Evolutionary conservation across 768 basidiomycete species (phyloP).

Genomic region (Candolleomyces aberdarensis): DNA sequence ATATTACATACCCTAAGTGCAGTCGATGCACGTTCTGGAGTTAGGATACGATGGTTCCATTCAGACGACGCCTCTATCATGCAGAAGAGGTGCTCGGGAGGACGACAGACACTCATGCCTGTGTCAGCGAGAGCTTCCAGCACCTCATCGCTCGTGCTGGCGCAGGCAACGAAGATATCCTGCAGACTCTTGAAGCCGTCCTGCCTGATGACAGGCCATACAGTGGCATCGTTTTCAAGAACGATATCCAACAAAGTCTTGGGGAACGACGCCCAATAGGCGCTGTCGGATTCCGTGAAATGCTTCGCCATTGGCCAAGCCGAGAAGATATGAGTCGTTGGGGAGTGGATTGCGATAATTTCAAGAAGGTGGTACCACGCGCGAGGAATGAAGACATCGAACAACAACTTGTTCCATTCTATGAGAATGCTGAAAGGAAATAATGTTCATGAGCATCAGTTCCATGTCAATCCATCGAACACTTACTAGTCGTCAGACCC

Average conservation of each 20-base stretch:
- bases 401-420: slow-evolving; percentile 47
- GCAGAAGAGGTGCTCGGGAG: slow-evolving; percentile 29
- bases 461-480: neutral
- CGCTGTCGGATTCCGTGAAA: slow-evolving; percentile 27
- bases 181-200: slow-evolving; percentile 1
- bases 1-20: neutral
- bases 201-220: slow-evolving; percentile 33
- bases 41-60: neutral
- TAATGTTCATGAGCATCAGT: neutral
- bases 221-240: slow-evolving; percentile 14
- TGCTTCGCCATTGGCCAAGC: slow-evolving; percentile 38
- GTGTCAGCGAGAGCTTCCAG: slow-evolving; percentile 28
- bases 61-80: slow-evolving; percentile 16
- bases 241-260: slow-evolving; percentile 23
- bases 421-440: slow-evolving; percentile 33
- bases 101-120: slow-evolving; percentile 30
- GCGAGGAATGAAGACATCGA: slow-evolving; percentile 40
- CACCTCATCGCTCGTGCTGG: slow-evolving; percentile 14
- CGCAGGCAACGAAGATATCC: slow-evolving; percentile 25
- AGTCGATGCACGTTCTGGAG: neutral
- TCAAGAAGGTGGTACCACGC: slow-evolving; percentile 38
- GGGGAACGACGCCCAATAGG: slow-evolving; percentile 36
- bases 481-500: slow-evolving; percentile 42
- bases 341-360: slow-evolving; percentile 20
- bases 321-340: slow-evolving; percentile 28